Evolutionary conservation across 495 filamentous ascomycete species (phyloP).

Genomic region (Penicillium argentinense): DNA sequence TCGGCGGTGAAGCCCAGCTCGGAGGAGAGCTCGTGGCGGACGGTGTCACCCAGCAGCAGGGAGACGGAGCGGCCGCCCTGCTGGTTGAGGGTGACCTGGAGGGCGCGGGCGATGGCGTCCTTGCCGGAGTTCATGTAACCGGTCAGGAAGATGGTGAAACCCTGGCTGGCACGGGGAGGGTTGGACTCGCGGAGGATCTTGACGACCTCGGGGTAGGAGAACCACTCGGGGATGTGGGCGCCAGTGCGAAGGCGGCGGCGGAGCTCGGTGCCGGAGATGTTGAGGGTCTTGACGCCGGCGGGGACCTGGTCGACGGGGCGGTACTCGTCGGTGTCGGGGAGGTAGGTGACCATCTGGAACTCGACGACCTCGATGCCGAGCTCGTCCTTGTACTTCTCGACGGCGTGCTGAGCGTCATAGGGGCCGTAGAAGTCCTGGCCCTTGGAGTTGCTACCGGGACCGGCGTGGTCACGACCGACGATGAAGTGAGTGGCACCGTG

Average conservation of each 20-base stretch:
- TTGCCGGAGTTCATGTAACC: conserved; percentile 97
- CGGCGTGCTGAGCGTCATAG: conserved; percentile 96
- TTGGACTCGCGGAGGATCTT: conserved; percentile 92
- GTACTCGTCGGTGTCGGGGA: conserved; percentile 96
- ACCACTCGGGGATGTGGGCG: conserved; percentile 96
- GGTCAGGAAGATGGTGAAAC: conserved; percentile 97
- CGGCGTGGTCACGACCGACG: conserved; percentile 95
- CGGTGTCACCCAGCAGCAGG: conserved; percentile 90
- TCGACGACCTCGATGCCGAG: conserved; percentile 98
- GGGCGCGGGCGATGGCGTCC: conserved; percentile 90
- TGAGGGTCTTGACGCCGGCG: conserved; percentile 80
- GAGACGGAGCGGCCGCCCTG: conserved; percentile 94
- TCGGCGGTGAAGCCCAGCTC: conserved; percentile 93
- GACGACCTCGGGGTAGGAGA: conserved; percentile 99
- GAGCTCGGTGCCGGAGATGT: conserved; percentile 96
- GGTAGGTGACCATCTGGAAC: conserved; percentile 99
- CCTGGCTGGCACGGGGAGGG: conserved; percentile 82
- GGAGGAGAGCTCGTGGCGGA: conserved; percentile 87
- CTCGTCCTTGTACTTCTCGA: conserved; percentile 94
- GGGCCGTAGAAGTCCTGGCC: conserved; percentile 97
- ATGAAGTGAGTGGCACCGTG: conserved; percentile 99
- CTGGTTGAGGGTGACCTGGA: conserved; percentile 98
- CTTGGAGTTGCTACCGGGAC: conserved; percentile 94
- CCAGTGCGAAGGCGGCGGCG: conserved; percentile 85
- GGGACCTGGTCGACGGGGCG: conserved; percentile 85